phyloP scores from a whole-genome alignment of 345 rosid genomes.

The Leavenworthia alabamica region DNA sequence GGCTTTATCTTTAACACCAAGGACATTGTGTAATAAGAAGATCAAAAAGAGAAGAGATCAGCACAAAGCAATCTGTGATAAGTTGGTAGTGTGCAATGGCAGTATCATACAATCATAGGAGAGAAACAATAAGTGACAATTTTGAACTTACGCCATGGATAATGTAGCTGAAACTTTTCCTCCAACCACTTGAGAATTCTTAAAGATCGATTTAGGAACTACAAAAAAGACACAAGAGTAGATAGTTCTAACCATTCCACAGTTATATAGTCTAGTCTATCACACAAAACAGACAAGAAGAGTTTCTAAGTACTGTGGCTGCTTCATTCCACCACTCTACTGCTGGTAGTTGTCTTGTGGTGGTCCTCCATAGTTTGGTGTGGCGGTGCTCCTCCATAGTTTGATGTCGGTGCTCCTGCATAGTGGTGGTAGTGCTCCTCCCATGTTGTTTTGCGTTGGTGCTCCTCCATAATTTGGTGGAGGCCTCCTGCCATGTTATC shows the following conservation, averaged over 20 bases:
- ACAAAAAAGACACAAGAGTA: not conserved
- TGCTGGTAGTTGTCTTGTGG: constrained; percentile 30
- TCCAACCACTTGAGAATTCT: not conserved
- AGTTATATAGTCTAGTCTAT: constrained; percentile 2
- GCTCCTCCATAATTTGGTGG: constrained; percentile 16
- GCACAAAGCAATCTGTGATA: not conserved
- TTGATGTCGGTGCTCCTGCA: constrained; percentile 21
- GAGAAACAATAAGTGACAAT: not conserved
- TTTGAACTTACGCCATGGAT: constrained; percentile 77
- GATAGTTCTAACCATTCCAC: constrained; percentile 4
- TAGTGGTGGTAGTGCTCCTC: constrained; percentile 20
- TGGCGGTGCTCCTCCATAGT: constrained; percentile 22
- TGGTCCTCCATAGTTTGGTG: constrained; percentile 12
- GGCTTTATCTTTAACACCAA: no score
- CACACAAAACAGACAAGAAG: constrained; percentile 2
- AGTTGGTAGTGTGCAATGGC: not conserved
- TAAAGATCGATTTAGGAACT: not conserved
- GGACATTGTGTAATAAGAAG: not conserved
- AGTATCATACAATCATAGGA: not conserved
- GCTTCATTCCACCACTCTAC: constrained; percentile 29
- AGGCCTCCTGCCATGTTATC: constrained; percentile 52
- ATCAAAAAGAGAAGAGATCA: not conserved
- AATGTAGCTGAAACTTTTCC: constrained; percentile 89
- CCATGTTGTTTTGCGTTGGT: constrained; percentile 18
- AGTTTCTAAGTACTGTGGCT: constrained; percentile 28